Conservation (phyloP, 2,329 filamentous ascomycete genomes). For the Talaromyces sp. region DNA sequence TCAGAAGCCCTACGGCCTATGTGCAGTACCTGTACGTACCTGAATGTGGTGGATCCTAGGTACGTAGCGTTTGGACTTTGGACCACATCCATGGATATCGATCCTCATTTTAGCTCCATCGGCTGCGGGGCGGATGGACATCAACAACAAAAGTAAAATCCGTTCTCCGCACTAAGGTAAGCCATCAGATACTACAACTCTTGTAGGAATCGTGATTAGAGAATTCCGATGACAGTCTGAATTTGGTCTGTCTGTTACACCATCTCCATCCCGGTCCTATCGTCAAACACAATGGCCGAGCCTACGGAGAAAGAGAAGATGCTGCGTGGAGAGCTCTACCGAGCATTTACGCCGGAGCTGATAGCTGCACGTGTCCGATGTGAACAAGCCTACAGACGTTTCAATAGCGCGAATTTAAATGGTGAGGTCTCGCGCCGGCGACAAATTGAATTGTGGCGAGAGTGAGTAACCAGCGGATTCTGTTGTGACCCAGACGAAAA, state of each 20-base stretch:
- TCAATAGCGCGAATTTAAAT: conserved; percentile 53
- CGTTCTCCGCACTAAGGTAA: neutral
- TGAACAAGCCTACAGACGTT: conserved; percentile 57
- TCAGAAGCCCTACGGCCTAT: neutral
- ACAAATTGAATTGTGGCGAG: conserved; percentile 64
- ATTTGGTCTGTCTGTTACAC: neutral
- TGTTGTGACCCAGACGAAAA: neutral
- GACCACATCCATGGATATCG: neutral
- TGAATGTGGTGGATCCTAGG: neutral
- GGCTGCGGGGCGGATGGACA: conserved; percentile 6
- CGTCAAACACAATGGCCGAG: conserved; percentile 20
- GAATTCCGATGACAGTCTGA: neutral
- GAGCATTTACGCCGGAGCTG: conserved; percentile 67
- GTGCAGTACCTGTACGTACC: too few relatives aligned
- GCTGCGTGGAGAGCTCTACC: conserved; percentile 67
- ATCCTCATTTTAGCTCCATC: neutral
- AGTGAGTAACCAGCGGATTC: conserved; percentile 52
- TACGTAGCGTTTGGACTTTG: neutral
- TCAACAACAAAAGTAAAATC: neutral
- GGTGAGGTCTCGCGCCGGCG: conserved; percentile 58
- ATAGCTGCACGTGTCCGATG: conserved; percentile 61
- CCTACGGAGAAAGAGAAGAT: conserved; percentile 47
- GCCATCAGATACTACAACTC: too few relatives aligned
- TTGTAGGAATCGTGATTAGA: neutral
- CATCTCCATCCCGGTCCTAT: neutral